Evolutionary conservation across 192 early-diverging fungal species (phyloP), one percentile per base, ranked within the genome.

Genomic region (Coemansia sp.): DNA sequence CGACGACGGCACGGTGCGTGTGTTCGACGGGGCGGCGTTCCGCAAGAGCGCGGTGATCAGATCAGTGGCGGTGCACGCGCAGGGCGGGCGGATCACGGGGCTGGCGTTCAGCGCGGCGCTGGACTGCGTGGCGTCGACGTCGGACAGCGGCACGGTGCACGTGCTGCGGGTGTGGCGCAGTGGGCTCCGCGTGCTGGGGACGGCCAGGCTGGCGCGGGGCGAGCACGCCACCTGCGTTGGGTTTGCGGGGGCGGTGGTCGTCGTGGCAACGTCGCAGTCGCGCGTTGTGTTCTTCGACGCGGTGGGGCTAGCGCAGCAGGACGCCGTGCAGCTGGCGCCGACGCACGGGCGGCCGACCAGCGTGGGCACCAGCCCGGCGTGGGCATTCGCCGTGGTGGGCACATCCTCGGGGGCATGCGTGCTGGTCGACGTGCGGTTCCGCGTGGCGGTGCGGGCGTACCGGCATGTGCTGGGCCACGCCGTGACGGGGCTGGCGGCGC

Each of bases 31-130:
- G 35, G 85, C 74, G 1, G 82, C 92, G 33, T 79, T 97, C 21
- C 91, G 92, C 59, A 92, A 90, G 54, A 97, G 93, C 69, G 92
- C 95, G 0, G 88, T 92, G 17, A 92, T 91, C 65, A 85, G 92
- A 41, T 84, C 95, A 1, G 81, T 91, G 31, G 85, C 89, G 24
- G 89, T 85, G 0, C 91, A 93, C 64, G 82, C 84, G 34, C 82
- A 84, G 14, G 93, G 90, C 11, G 91, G 93, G 7, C 85, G 86
- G 27, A 87, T 98, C 44, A 91, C 85, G 19, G 87, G 88, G 24
- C 75, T 97, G 50, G 86, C 88, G 6, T 95, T 94, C 67, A 89
- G 92, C 53, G 89, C 91, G 72, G 87, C 87, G 27, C 89, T 88
- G 3, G 89, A 95, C 73, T 91, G 89, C 68, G 77, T 96, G 45